Percentiles rank a stretch among this genome's conserved stretches.
These are phyloP conservation scores for Heliamphora pulchella DNA, from an alignment of 179 eudicot species.

Conservation along the genomic window DNA sequence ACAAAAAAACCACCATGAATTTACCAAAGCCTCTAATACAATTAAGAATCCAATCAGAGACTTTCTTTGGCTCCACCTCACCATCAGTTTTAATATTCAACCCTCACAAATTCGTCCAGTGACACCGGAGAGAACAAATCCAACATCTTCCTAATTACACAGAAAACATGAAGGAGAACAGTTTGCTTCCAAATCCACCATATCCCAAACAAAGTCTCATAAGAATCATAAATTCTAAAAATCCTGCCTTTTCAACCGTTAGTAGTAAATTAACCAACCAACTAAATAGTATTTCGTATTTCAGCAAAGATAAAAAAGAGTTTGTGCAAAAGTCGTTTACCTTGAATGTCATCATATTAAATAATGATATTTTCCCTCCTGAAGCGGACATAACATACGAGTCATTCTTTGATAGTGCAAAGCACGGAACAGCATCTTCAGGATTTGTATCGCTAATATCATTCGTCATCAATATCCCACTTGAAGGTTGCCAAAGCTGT, in stretches of 20 bases:
- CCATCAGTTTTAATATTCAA: too few species aligned
- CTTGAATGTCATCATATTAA: slow-evolving; percentile 91
- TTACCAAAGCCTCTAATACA: neutral
- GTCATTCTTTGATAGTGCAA: slow-evolving; percentile 87
- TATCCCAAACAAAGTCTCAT: neutral
- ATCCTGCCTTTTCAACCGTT: neutral
- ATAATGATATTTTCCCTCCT: slow-evolving; percentile 80
- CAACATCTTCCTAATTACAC: neutral
- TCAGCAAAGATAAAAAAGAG: neutral
- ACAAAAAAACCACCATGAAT: neutral
- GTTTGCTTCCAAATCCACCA: neutral
- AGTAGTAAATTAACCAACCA: slow-evolving; percentile 14
- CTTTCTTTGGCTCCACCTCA: too few species aligned
- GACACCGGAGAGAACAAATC: neutral
- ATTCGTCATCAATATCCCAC: slow-evolving; percentile 84
- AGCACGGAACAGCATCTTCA: slow-evolving; percentile 80
- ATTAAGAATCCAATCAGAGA: too few species aligned
- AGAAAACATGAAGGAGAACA: neutral
- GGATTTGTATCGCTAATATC: slow-evolving; percentile 65
- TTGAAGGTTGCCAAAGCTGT: slow-evolving; percentile 77
- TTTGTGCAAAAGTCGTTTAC: slow-evolving; percentile 23
- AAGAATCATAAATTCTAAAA: neutral
- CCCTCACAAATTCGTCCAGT: too few species aligned
- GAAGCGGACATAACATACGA: slow-evolving; percentile 92
- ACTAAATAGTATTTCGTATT: neutral